Evolutionary conservation across 2,329 filamentous ascomycete genomes (phyloP).

Genomic region (Sordariomycetes sp.): DNA sequence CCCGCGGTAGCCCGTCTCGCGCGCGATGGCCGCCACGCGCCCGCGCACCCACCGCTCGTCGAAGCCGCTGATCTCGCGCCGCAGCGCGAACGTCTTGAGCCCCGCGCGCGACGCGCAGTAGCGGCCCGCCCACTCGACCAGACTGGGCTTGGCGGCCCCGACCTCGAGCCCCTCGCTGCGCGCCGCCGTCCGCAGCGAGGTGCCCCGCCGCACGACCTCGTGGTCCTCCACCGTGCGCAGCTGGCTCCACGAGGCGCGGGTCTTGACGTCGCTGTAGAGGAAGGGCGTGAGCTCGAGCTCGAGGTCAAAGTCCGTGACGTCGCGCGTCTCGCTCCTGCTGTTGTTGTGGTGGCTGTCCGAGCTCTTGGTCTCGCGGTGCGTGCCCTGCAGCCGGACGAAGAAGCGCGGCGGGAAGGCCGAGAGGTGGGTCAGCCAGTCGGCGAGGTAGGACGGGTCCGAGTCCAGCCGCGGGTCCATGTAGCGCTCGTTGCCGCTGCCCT

Average conservation of each 20-base stretch:
- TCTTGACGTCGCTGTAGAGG: constrained; percentile 34
- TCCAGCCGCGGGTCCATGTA: constrained; percentile 36
- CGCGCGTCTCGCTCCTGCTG: constrained; percentile 32
- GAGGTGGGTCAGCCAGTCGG: constrained; percentile 30
- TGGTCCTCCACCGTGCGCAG: constrained; percentile 44
- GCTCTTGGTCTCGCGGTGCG: constrained; percentile 39
- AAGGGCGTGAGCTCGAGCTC: constrained; percentile 47
- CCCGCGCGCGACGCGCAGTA: constrained; percentile 49
- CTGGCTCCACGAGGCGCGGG: constrained; percentile 26
- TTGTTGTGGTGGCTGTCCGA: constrained; percentile 28
- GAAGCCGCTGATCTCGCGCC: constrained; percentile 46
- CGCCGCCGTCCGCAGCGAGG: constrained; percentile 30
- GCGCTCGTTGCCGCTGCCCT: constrained; percentile 22
- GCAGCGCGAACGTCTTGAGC: constrained; percentile 45
- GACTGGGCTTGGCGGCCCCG: constrained; percentile 12
- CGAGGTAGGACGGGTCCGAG: constrained; percentile 28
- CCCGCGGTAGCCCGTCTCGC: constrained; percentile 58
- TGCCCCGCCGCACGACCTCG: constrained; percentile 55
- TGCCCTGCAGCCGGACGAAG: constrained; percentile 39
- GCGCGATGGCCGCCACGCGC: constrained; percentile 45
- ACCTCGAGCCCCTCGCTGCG: constrained; percentile 21
- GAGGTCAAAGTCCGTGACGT: constrained; percentile 49
- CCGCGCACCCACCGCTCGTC: constrained; percentile 41
- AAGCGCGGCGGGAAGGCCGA: constrained; percentile 40
- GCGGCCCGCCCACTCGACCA: constrained; percentile 53